Conservation (phyloP, 1,139 yeast genomes). For the Arxiozyma heterogenica region DNA sequence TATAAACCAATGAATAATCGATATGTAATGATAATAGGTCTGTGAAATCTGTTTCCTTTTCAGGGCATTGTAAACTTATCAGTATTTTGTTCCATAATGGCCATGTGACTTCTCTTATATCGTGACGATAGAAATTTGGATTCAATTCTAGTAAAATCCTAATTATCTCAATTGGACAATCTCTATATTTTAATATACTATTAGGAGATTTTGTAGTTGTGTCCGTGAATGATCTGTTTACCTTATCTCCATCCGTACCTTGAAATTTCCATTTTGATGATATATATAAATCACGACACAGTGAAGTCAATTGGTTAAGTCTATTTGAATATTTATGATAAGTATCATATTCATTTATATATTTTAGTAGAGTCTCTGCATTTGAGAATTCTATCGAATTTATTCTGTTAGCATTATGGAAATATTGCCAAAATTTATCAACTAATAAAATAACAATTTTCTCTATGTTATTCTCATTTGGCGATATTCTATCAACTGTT, state of each 20-base stretch:
- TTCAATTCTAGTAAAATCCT: slow-evolving; percentile 48
- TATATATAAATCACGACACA: background rate
- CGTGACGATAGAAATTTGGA: slow-evolving; percentile 40
- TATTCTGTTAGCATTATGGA: slow-evolving; percentile 42
- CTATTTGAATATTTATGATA: background rate
- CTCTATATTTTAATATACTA: slow-evolving; percentile 27
- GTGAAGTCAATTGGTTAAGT: background rate
- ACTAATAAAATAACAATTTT: slow-evolving; percentile 18
- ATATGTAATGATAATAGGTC: slow-evolving; percentile 43
- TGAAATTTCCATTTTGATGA: slow-evolving; percentile 1
- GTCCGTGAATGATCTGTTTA: background rate
- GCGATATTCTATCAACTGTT: background rate
- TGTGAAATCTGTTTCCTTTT: slow-evolving; percentile 24
- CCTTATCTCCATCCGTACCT: background rate
- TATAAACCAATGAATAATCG: slow-evolving; percentile 47
- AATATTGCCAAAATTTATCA: slow-evolving; percentile 47
- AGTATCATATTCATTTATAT: background rate
- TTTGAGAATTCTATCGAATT: slow-evolving; percentile 38
- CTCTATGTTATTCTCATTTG: background rate
- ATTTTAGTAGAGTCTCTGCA: slow-evolving; percentile 35
- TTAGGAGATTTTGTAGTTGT: background rate
- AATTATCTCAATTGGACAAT: slow-evolving; percentile 31
- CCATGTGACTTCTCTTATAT: slow-evolving; percentile 37
- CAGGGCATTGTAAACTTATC: slow-evolving; percentile 26
- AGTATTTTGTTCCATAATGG: slow-evolving; percentile 37